Percentiles rank a stretch among this genome's conserved stretches.
Evolutionary conservation across 2,329 filamentous ascomycete species (phyloP).

Genomic region (Talaromyces albobiverticillius): DNA sequence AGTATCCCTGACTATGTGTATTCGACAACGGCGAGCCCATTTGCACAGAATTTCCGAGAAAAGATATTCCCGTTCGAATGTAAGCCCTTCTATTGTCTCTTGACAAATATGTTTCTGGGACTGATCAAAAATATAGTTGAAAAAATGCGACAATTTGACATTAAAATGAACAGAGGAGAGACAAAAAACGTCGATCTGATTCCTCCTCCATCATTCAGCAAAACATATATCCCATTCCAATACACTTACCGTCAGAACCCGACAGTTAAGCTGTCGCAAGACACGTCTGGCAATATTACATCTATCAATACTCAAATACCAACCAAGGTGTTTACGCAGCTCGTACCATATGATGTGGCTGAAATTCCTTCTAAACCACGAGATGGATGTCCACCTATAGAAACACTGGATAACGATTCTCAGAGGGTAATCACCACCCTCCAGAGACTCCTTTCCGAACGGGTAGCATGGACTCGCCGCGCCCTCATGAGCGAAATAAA

Average conservation of each 20-base stretch:
- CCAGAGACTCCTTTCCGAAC: constrained; percentile 62
- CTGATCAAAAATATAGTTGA: constrained; percentile 41
- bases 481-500: constrained; percentile 71
- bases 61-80: constrained; percentile 70
- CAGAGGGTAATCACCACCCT: constrained; percentile 64
- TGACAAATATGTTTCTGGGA: background rate
- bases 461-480: constrained; percentile 84
- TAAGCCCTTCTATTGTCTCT: constrained; percentile 33
- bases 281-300: constrained; percentile 59
- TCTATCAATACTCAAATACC: constrained; percentile 56
- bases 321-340: constrained; percentile 59
- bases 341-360: constrained; percentile 60
- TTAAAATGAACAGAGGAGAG: constrained; percentile 61
- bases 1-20: constrained; percentile 86
- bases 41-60: constrained; percentile 69
- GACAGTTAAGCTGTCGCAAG: constrained; percentile 62
- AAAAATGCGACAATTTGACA: constrained; percentile 62
- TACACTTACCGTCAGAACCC: constrained; percentile 79
- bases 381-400: constrained; percentile 52
- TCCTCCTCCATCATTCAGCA: constrained; percentile 75
- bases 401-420: constrained; percentile 55
- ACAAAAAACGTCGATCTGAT: constrained; percentile 66
- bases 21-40: constrained; percentile 64
- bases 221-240: constrained; percentile 69
- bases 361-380: constrained; percentile 61